Base-by-base conservation (phyloP, 2,329 filamentous ascomycete genomes). In the Westerdykella ornata region DNA sequence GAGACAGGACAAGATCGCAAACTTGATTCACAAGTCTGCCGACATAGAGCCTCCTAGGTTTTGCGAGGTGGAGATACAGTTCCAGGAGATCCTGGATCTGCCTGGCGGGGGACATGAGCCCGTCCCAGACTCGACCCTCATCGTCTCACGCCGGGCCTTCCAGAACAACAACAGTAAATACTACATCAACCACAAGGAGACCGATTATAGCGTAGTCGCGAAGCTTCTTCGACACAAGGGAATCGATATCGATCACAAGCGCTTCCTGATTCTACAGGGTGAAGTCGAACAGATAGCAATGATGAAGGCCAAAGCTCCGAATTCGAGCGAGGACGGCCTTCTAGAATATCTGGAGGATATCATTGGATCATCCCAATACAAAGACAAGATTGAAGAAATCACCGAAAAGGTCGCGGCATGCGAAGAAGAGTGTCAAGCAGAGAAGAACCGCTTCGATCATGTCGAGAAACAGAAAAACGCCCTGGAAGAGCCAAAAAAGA, bases 81-180 rank as follows among this genome's bases (percentile, higher is more conserved):
- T 98, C 62, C 83, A 94, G 52, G 88, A 97, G 67, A 87, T 98
- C 41, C 83, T 94, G 69, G 94, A 98, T 64, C 74, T 87, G 61
- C 83, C 86, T 8, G 81, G 75, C 13, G 88, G 88, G 36, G 80
- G 79, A 31, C 78, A 82, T 42, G 80, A 88, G 56, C n/a, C 30
- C 8, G 74, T 89, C 12, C 86, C 88, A 30, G 77, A 92, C 57
- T 94, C 90, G 13, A 80, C 85, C 42, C 74, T 98, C 39, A 74
- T 96, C 45, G 85, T 98, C 51, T 96, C 92, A 6, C 81, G 92
- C 57, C 84, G 83, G 61, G 92, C 89, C 0, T 98, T 98, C 78
- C 92, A 88, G 66, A 98, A 97, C 70, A 98, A 97, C 67, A 84
- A 86, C 8, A 97, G 90, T 78, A 94, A 92, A 67, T 98, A 98